phyloP scores from a whole-genome alignment of 78 protist genomes.

The Isochrysis galbana region DNA sequence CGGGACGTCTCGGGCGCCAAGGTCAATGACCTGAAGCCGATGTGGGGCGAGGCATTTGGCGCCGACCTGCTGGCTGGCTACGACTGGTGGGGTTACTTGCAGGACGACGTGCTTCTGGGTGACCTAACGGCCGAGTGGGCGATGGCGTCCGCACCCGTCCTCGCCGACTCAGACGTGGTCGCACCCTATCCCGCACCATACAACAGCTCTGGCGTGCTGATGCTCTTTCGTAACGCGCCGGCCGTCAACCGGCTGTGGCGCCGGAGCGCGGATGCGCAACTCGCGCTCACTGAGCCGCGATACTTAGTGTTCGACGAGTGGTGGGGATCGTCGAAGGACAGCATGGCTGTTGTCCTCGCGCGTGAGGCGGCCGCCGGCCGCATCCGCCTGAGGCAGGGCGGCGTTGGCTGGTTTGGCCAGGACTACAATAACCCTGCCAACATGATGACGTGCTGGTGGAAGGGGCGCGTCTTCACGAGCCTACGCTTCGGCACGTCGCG shows the following conservation, averaged over 20 bases:
- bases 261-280: not conserved
- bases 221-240: not conserved
- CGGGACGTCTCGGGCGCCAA: not conserved
- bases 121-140: too few relatives aligned
- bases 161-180: not conserved
- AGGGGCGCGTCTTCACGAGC: not conserved
- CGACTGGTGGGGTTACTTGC: constrained; percentile 9
- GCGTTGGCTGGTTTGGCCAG: not conserved
- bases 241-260: not conserved
- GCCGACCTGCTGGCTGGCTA: not conserved
- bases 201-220: not conserved
- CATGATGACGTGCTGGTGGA: not conserved
- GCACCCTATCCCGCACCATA: not conserved
- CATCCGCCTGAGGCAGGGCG: not conserved
- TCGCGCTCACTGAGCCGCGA: not conserved
- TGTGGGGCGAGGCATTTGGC: not conserved
- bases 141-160: not conserved
- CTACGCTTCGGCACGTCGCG: not conserved
- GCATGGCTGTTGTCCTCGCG: not conserved
- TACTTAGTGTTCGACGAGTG: constrained; percentile 8
- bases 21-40: not conserved
- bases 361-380: not conserved
- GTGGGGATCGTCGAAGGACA: not conserved
- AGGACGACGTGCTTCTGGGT: not conserved
- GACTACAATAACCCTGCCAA: not conserved